Evolutionary conservation across 257 asterid species (phyloP).

Genomic region (Primulina huaijiensis): DNA sequence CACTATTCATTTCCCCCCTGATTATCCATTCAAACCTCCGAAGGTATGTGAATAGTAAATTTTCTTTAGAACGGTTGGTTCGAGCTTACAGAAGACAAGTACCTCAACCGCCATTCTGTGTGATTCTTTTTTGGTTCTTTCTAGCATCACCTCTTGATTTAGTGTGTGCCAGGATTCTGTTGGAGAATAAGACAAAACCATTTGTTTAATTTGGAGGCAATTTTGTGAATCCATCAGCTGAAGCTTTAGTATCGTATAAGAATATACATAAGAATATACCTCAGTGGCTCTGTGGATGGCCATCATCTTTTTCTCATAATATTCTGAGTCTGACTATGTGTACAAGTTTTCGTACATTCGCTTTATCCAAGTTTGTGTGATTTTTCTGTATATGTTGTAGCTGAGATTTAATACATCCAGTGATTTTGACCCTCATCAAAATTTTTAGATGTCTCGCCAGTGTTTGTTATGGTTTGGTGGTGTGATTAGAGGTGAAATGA

Average conservation of each 20-base stretch:
- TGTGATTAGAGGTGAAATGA: not conserved
- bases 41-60: conserved; percentile 31
- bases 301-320: not conserved
- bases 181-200: not conserved
- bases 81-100: not conserved
- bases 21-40: conserved; percentile 51
- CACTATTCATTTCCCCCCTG: conserved; percentile 50
- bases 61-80: conserved; percentile 7
- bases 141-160: conserved; percentile 7
- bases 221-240: not conserved
- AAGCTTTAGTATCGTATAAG: not conserved
- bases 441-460: not conserved
- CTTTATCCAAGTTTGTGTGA: not conserved
- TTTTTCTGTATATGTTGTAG: not conserved
- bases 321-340: not conserved
- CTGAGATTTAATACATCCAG: not conserved
- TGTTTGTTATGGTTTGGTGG: not conserved
- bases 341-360: not conserved
- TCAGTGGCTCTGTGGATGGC: not conserved
- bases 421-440: not conserved
- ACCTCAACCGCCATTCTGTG: not conserved
- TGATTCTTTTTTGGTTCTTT: not conserved
- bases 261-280: not conserved
- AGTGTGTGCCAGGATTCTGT: conserved; percentile 3
- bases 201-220: not conserved